Percentiles rank a stretch among this genome's conserved stretches.
Evolutionary conservation across 2,329 filamentous ascomycete species (phyloP).

Genomic region (Parascedosporium putredinis): DNA sequence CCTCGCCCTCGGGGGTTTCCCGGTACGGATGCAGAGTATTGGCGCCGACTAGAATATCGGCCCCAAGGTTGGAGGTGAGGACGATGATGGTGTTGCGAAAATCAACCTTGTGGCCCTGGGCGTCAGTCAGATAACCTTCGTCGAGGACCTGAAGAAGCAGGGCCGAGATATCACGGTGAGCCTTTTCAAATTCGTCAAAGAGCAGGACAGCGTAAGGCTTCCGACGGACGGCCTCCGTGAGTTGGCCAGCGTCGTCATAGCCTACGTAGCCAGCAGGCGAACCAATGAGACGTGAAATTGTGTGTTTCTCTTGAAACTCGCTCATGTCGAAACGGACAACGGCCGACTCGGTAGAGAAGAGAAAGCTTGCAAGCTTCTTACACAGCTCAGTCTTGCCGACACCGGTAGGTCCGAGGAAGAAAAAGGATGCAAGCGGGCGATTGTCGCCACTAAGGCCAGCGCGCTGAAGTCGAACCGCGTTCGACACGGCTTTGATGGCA

Average conservation of each 20-base stretch:
- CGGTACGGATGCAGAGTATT: constrained; percentile 55
- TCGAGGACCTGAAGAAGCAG: constrained; percentile 89
- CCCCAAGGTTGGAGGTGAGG: constrained; percentile 88
- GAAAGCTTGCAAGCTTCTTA: constrained; percentile 86
- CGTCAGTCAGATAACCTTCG: constrained; percentile 90
- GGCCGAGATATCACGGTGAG: constrained; percentile 87
- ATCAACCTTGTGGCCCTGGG: constrained; percentile 92
- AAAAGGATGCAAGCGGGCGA: constrained; percentile 84
- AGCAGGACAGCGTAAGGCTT: constrained; percentile 93
- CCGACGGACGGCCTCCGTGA: constrained; percentile 87
- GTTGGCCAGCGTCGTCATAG: constrained; percentile 91
- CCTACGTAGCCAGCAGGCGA: constrained; percentile 91
- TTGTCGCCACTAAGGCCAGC: constrained; percentile 89
- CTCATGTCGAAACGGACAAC: constrained; percentile 96
- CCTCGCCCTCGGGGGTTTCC: constrained; percentile 53
- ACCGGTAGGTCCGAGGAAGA: constrained; percentile 94
- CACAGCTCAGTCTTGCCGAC: constrained; percentile 96
- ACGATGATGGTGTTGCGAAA: constrained; percentile 96
- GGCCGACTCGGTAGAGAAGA: constrained; percentile 85
- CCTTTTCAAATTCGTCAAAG: constrained; percentile 97
- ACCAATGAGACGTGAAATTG: constrained; percentile 84
- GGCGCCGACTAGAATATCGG: constrained; percentile 75
- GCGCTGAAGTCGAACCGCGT: constrained; percentile 87
- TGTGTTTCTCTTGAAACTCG: constrained; percentile 96
- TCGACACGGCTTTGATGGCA: constrained; percentile 78